Base-by-base conservation (phyloP, 2,329 filamentous ascomycete genomes). In the Alternaria brassicicola region DNA sequence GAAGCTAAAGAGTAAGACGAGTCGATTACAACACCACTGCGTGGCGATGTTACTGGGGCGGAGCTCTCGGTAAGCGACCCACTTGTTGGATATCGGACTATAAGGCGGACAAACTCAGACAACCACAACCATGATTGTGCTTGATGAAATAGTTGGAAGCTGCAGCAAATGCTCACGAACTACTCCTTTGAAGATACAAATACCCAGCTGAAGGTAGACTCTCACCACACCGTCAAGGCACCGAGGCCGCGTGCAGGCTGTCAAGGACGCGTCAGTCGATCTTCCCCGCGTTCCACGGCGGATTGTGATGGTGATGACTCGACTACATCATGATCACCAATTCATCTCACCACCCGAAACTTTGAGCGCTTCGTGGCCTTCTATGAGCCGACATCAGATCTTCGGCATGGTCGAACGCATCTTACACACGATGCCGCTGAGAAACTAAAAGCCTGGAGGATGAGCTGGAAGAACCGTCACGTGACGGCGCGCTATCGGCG, bases 21-120 rank as follows among this genome's bases (percentile, higher is more conserved):
- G 53, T 74, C 70, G 68, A 75, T 74, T 74, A 75, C 68, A 69
- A 58, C 68, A 71, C 69, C 60, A 70, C 62, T 65, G 57, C 35
- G 55, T 61, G 57, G 62, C 53, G 43, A 60, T 43, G 30, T 23
- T 60, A 48, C 57, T 60, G 51, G 57, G 54, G 54, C 59, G 52
- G 55, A 60, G 52, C 35, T n/a, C 28, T 55, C 36, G 38, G 49
- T 35, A 45, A 45, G 28, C 35, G 43, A 39, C 41, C 49, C 52
- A 52, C 48, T 56, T 52, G 12, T 42, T 35, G 30, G 13, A 19
- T 35, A 1, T 47, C 59, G 56, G 54, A 58, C 54, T 48, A 58
- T 33, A 49, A 46, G 23, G 47, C 57, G 42, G 58, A 60, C 56
- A 39, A 65, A 56, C 39, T 33, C 38, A 49, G 50, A 45, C 31